phyloP scores from a whole-genome alignment of 179 eudicot species.

The Sideroxylon spinosum region DNA sequence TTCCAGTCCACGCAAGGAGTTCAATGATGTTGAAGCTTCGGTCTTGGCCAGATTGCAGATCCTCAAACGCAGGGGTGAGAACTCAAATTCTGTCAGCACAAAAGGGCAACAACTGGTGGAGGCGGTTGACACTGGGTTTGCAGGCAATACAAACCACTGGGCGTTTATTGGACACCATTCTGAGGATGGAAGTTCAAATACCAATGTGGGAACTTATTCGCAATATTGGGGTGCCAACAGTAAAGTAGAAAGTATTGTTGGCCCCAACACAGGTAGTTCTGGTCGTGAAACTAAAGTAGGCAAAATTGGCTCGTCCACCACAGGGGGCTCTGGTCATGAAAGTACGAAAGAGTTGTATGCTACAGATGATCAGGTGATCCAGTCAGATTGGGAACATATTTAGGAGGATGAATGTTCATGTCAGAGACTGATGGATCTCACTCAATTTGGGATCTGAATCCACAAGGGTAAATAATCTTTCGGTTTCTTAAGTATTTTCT shows the following conservation, averaged over 20 bases:
- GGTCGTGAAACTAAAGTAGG: background rate
- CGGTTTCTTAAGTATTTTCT: too few relatives aligned
- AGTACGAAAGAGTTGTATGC: conserved; percentile 17
- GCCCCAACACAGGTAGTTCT: conserved; percentile 12
- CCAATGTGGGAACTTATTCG: conserved; percentile 8
- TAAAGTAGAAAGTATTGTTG: conserved; percentile 26
- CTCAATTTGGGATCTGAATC: too few relatives aligned
- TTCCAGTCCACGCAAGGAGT: conserved; percentile 19
- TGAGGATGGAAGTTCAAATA: conserved; percentile 1
- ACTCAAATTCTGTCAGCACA: conserved; percentile 17
- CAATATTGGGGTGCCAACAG: background rate
- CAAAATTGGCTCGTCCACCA: conserved; percentile 24
- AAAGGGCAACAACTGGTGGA: conserved; percentile 16
- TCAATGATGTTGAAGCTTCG: conserved; percentile 42
- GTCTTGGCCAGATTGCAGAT: conserved; percentile 55
- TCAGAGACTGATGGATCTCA: too few relatives aligned
- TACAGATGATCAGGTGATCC: conserved; percentile 14
- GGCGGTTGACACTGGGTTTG: conserved; percentile 8
- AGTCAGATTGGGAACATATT: too few relatives aligned
- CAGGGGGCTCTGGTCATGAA: conserved; percentile 22
- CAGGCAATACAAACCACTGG: conserved; percentile 8
- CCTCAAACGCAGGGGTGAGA: conserved; percentile 42
- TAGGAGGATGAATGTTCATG: too few relatives aligned
- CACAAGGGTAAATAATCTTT: too few relatives aligned
- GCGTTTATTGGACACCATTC: conserved; percentile 3